Base-by-base conservation (phyloP, 495 filamentous ascomycete species). In the Chaetomium fimeti region DNA sequence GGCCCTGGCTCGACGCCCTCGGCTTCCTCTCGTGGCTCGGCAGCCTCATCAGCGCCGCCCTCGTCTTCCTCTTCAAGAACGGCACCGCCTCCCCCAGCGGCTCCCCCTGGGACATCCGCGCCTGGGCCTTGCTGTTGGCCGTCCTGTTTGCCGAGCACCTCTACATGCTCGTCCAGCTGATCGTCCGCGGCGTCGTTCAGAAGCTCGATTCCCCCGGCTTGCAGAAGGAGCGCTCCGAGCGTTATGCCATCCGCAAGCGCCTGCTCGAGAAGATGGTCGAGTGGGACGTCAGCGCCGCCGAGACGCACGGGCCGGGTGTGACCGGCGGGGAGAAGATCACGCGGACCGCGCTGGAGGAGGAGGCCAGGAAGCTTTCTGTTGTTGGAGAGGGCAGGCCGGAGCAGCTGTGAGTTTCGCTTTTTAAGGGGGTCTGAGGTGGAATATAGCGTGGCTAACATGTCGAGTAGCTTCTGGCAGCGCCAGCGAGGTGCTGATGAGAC, bases 11-110 rank as follows among this genome's bases (percentile, higher is more conserved):
- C 13, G 88, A 92, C 61, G 87, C 88, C 20, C 82, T 98, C 3
- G 87, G 87, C 2, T 96, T 98, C 76, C 76, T 98, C 4, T 86
- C 92, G 13, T 98, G 94, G 94, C 81, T 96, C 6, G 94, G 94
- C 57, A 93, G 88, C 68, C 81, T 98, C 65, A 92, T 91, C 20
- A 89, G 87, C 47, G 84, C 92, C 0, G 92, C 91, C 0, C 78
- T 98, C 0, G 86, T 96, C 0, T 97, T 93, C 74, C 84, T 98
- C 64, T 98, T 97, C 78, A 85, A 87, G 65, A 86, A 87, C 64
- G 83, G 84, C 61, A 81, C 79, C 29, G 76, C 79, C n/a, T 71
- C 74, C 3, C 73, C 73, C 8, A 71, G 77, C 42, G 83, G 88
- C 36, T 81, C 77, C 8, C 89, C 88, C 1, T 82, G 81, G 38